phyloP scores from a whole-genome alignment of 257 asterid genomes.

The Petrea volubilis region DNA sequence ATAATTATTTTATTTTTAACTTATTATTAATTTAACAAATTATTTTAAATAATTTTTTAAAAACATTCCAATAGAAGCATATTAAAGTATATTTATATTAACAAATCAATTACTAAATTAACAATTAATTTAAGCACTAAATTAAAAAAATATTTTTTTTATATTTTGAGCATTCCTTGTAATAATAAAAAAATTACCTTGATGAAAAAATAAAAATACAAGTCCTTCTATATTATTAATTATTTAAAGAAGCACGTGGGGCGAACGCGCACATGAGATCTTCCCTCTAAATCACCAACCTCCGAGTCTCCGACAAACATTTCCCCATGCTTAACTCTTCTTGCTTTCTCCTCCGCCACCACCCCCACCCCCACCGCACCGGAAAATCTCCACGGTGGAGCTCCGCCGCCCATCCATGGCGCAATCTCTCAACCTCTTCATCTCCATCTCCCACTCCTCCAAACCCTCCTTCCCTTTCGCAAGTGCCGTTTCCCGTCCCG shows the following conservation, averaged over 20 bases:
- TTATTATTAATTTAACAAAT: too few relatives aligned
- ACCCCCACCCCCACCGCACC: background rate
- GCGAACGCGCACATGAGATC: background rate
- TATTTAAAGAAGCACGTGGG: background rate
- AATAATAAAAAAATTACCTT: too few relatives aligned
- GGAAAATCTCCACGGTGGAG: conserved; percentile 24
- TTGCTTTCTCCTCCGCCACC: conserved; percentile 34
- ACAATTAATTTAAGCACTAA: too few relatives aligned
- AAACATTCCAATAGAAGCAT: too few relatives aligned
- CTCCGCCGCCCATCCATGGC: conserved; percentile 29
- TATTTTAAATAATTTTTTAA: too few relatives aligned
- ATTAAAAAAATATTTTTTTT: too few relatives aligned
- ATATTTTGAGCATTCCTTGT: too few relatives aligned
- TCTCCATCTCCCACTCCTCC: conserved; percentile 11
- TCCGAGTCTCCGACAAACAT: conserved; percentile 15
- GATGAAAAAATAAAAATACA: background rate
- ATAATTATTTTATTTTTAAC: too few relatives aligned
- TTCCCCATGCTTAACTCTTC: conserved; percentile 8
- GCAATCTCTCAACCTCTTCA: conserved; percentile 25
- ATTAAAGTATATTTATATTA: too few relatives aligned
- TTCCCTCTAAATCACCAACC: conserved; percentile 14
- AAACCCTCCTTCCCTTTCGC: background rate
- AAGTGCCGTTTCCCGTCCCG: conserved; percentile 9
- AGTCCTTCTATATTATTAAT: background rate
- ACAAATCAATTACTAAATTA: too few relatives aligned